Evolutionary conservation across 305 asterid species (phyloP), one percentile per base, ranked within the genome.

Genomic region (Andrographis paniculata): DNA sequence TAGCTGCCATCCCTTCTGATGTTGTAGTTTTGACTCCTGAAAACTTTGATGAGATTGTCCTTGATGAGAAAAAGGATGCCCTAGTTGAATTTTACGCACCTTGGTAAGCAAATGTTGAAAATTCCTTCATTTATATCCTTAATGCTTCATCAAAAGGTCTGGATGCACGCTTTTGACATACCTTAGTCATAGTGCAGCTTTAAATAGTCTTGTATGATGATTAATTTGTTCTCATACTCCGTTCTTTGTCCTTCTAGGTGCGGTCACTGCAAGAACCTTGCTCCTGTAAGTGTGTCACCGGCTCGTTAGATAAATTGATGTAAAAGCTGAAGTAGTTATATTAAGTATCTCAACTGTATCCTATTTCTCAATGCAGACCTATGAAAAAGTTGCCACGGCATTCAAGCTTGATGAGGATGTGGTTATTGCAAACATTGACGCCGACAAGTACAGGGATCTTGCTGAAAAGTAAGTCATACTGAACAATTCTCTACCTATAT

Each of bases 31-130:
- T 84, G 53, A 71, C 81, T 45, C 37, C 75, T 28, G 87, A 79
- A 13, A 81, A 81, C 58, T 88, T 88, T 18, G 61, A 81, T 17
- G 92, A 87, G 74, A 64, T 84, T 64, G 93, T 81, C 31, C 85
- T 84, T 16, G 72, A 84, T 56, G 87, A 71, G 72, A 79, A 63
- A 44, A 88, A 81, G 68, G 82, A 88, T 45, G 95, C 81, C 48
- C 71, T 88, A 21, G 89, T 84, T 59, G 95, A 88, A 70, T 88
- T 88, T 37, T 88, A 88, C 75, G 94, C 97, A 48, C 97, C 97
- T 23, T 84, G 97, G 95, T 88, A 74, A 72, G 74, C 33, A 27
- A 60, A 33, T 28, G 18, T n/a, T 24, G 18, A 36, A 41, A n/a
- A 27, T 54, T 40, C 17, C 41, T 21, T 50, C 20, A 16, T 27